Evolutionary conservation across 768 basidiomycete genomes (phyloP), one percentile per base, ranked within the genome.

Genomic region (Tubosaeta sp.): DNA sequence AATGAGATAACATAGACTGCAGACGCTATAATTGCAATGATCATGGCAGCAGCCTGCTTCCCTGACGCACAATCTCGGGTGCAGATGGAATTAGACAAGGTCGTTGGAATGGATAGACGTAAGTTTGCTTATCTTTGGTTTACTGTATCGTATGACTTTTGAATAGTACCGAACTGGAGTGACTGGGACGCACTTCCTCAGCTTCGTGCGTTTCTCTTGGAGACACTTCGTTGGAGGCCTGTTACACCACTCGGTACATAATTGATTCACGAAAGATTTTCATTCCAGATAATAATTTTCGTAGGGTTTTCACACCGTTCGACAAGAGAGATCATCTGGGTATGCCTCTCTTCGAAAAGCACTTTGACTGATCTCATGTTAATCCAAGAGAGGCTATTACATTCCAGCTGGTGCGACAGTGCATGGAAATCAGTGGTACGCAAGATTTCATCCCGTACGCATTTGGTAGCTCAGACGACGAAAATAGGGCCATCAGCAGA

Each of bases 281-380:
- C 14, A 19, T n/a, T 12, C 5, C 25, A 14, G 12, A 34, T 29
- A 6, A 41, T 31, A 4, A 0, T 6, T 35, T 27, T 16, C 4
- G 16, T 14, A 65, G 62, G 85, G 0, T 78, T 85, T 49, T 69
- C 81, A 0, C 86, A 87, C 57, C 77, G 77, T 41, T 77, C 83
- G 0, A 86, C 82, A 0, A 77, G 75, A 48, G 84, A 86, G 50
- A 76, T 88, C 29, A 63, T 80, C 22, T 88, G 81, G 79, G 82
- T 82, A 27, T 5, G 49, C n/a, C 37, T 11, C 11, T 25, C 26
- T 17, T 19, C n/a, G 0, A 75, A 22, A 25, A 41, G 1, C 14
- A 77, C 72, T 72, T 75, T 16, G 3, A 27, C 26, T 9, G 32
- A 33, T 3, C 0, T 42, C 6, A 38, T 8, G 4, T 6, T 12